phyloP scores from a whole-genome alignment of 768 basidiomycete genomes.

The Ramaria rubella region DNA sequence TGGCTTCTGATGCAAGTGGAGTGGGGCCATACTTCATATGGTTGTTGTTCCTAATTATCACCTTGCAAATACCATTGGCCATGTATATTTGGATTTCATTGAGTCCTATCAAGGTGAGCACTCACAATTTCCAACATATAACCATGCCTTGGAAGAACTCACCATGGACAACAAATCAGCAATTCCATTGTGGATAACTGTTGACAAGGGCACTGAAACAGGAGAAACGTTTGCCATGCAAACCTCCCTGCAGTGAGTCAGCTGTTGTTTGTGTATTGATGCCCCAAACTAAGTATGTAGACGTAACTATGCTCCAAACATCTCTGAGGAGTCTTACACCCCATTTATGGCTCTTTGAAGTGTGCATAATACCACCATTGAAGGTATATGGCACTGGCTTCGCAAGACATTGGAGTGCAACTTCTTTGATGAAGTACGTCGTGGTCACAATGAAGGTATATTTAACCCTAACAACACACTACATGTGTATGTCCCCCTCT shows the following conservation, averaged over 20 bases:
- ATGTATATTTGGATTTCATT: constrained; percentile 31
- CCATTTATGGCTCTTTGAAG: too few species aligned
- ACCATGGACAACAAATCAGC: neutral
- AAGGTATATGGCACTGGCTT: constrained; percentile 17
- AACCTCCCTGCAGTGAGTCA: neutral
- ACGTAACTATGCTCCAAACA: neutral
- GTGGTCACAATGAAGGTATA: too few species aligned
- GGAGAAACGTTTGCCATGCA: constrained; percentile 5
- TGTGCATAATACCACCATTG: constrained; percentile 16
- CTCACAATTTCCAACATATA: too few species aligned
- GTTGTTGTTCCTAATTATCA: constrained; percentile 23
- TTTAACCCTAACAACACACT: constrained; percentile 6
- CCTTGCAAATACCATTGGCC: constrained; percentile 20
- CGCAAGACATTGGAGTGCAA: constrained; percentile 15
- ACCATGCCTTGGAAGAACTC: neutral
- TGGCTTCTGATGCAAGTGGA: constrained; percentile 25
- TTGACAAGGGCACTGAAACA: neutral
- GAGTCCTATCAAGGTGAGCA: constrained; percentile 19
- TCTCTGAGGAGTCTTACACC: neutral
- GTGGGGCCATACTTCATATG: constrained; percentile 15
- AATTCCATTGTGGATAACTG: neutral
- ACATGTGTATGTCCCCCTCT: constrained; percentile 9
- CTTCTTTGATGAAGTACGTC: too few species aligned
- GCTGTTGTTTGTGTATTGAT: neutral
- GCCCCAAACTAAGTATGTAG: neutral